Evolutionary conservation across 495 filamentous ascomycete genomes (phyloP).

Genomic region (Tuber magnatum): DNA sequence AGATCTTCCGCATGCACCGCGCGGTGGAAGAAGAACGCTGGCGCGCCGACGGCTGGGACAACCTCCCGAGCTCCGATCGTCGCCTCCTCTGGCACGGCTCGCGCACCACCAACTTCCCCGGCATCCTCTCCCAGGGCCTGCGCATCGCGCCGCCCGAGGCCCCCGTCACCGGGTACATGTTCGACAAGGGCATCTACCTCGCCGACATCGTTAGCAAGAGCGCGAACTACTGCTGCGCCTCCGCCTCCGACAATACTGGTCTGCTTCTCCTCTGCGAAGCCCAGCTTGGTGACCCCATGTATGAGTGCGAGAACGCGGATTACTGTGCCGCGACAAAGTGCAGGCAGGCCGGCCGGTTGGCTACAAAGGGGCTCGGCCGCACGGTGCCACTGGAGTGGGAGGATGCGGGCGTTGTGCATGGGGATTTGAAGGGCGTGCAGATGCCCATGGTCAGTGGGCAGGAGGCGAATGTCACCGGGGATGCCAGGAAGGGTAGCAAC

Average conservation of each 20-base stretch:
- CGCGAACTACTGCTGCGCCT: conserved; percentile 63
- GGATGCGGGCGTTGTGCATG: conserved; percentile 61
- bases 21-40: conserved; percentile 66
- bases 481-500: conserved; percentile 17
- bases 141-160: conserved; percentile 82
- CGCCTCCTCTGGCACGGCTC: conserved; percentile 81
- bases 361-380: conserved; percentile 61
- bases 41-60: conserved; percentile 48
- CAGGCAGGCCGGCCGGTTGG: conserved; percentile 52
- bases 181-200: conserved; percentile 85
- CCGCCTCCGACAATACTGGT: conserved; percentile 46
- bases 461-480: conserved; percentile 24
- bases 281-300: conserved; percentile 66
- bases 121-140: conserved; percentile 75
- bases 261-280: conserved; percentile 69
- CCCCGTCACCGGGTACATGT: conserved; percentile 69
- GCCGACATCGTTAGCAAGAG: conserved; percentile 74
- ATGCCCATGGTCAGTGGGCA: conserved; percentile 46
- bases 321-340: conserved; percentile 59
- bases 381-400: conserved; percentile 63
- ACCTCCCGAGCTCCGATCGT: conserved; percentile 49
- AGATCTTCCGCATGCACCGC: conserved; percentile 77
- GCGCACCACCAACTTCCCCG: conserved; percentile 69
- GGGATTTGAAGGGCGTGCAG: conserved; percentile 55
- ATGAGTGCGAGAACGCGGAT: conserved; percentile 48